Evolutionary conservation across 1,284 basidiomycete genomes (phyloP), one percentile per base, ranked within the genome.

Genomic region (Retiboletus fuscus): DNA sequence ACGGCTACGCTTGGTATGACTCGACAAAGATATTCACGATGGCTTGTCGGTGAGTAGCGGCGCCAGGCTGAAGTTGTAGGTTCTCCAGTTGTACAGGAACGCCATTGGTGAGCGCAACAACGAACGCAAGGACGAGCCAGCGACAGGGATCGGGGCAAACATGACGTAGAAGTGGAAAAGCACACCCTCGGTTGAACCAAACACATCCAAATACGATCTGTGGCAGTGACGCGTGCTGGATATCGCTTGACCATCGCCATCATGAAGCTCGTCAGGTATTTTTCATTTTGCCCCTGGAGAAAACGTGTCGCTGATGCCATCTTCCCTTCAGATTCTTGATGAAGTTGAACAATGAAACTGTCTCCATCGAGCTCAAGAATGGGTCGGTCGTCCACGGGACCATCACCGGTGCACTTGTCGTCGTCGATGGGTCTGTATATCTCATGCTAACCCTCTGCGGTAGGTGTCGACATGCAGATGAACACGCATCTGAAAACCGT

Each of bases 291-390:
- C 46, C 11, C 43, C 63, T 66, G 43, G 57, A 65, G 64, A 26
- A 65, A 67, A 68, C 66, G 68, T 30, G 60, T 67, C 67, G 64
- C 72, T 80, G 74, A 77, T 70, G 39, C 66, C 46, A 41, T 61
- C 71, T 72, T 75, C 49, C 53, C 58, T 65, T 64, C 82, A 97
- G 96, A 83, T 97, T 98, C 86, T 91, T 98, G 89, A 99, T 99
- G 97, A 99, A 99, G 90, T 87, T 99, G 85, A 98, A 98, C 90
- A 99, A 99, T 84, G 97, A 99, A 90, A 97, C 96, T 78, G 97
- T 99, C 77, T 96, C 96, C 75, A 92, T 99, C 83, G 97, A 99
- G 87, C 90, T 99, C 79, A 99, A 99, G 87, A 99, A 99, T 78
- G 97, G 97, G 58, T 96, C 96, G 2, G 87, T 97, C 69, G 93